Base-by-base conservation (phyloP, 768 basidiomycete species). In the Russula compacta region DNA sequence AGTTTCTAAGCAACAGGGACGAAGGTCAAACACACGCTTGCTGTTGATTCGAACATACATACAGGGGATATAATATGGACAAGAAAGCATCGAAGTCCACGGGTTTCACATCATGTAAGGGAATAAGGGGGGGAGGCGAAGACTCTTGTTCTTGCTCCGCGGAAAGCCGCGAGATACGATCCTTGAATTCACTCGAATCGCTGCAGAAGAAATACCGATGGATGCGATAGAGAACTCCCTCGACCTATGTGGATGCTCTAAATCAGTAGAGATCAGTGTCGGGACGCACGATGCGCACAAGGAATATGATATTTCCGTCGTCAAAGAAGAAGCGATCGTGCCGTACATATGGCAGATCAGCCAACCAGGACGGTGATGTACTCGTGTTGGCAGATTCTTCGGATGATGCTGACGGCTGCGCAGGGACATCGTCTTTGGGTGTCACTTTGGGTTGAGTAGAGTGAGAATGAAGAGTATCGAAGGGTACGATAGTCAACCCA, bases 121-220 rank as follows among this genome's bases (percentile, higher is more conserved):
- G 43, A 12, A 64, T 43, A 2, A 43, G 4, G 5, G 47, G 39
- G 4, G 53, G 38, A 40, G 52, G 24, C 3, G 47, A 35, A 21
- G 46, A 10, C 35, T 47, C 46, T 33, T 54, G 35, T 21, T 47
- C 46, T 33, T 54, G 35, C 19, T 39, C 44, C 3, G 36, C 10
- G 40, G 59, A 4, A 29, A 55, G 46, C n/a, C 12, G 38, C 17
- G 53, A 42, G 21, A 60, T 19, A 10, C 42, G 38, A 10, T 39
- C n/a, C 19, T 17, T 38, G 35, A 61, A 58, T 40, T 58, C 42
- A 32, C 12, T 57, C 42, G 60, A 61, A 35, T 52, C 48, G 15
- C 63, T 54, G 19, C 43, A 53, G 40, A 64, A 61, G n/a, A 64
- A 54, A 44, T 61, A 64, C 9, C 59, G 60, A 44, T 64, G 60